Percentiles rank a stretch among this genome's conserved stretches.
Conservation (phyloP, 2,329 filamentous ascomycete species). For the Verticillium dahliae region DNA sequence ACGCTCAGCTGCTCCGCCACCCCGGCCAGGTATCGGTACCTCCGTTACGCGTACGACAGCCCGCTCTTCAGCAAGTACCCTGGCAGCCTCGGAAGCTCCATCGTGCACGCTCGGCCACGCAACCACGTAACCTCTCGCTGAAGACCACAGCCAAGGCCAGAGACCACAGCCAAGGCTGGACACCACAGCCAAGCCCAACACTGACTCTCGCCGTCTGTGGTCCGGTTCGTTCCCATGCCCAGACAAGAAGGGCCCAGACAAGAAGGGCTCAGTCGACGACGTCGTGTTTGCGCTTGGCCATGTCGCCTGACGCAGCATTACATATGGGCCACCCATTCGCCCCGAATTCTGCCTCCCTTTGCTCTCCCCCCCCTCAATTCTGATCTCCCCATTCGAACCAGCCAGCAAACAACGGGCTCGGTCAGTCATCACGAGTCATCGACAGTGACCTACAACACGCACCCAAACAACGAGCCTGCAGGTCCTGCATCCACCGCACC, state of each 20-base stretch:
- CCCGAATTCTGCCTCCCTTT: neutral
- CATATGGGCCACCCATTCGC: neutral
- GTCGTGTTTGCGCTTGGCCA: neutral
- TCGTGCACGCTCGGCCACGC: neutral
- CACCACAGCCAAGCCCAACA: neutral
- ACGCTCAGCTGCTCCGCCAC: neutral
- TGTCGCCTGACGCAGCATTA: neutral
- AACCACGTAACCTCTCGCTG: neutral
- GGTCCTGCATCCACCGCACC: neutral
- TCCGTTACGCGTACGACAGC: neutral
- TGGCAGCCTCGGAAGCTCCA: neutral
- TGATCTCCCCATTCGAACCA: neutral
- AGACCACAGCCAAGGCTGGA: too few relatives aligned
- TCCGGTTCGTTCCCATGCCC: neutral
- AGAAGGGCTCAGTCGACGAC: neutral
- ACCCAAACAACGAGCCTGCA: neutral
- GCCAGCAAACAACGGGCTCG: neutral
- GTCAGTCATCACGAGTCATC: neutral
- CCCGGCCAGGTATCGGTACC: neutral
- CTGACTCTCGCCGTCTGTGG: neutral
- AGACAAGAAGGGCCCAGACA: neutral
- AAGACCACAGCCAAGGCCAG: neutral
- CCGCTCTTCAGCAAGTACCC: neutral
- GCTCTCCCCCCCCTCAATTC: neutral
- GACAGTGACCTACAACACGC: too few relatives aligned